Base-by-base conservation (phyloP, 495 filamentous ascomycete species). In the Neurospora sp. region DNA sequence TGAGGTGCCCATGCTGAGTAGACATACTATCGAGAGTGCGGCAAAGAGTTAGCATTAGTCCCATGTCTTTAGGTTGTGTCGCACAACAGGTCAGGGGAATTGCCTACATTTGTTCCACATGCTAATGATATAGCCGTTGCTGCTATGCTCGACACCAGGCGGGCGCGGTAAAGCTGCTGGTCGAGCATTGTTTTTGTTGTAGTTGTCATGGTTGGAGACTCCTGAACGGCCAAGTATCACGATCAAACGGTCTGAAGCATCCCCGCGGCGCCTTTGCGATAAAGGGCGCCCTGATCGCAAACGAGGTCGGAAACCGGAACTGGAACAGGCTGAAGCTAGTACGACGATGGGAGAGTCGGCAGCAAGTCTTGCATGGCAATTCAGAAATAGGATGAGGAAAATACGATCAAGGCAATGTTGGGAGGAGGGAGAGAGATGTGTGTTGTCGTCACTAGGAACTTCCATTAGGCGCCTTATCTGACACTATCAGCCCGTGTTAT, bases 1-100 rank as follows among this genome's bases (percentile, higher is more conserved):
- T 97, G 94, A 18, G 96, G 96, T 38, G 91, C 95, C 94, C 96
- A 99, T 83, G 96, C 96, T 72, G 94, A 97, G 79, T 98, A 99
- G 75, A 94, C 96, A 89, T 99, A 99, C 94, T 97, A 77, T 70
- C 18, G 41, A 35, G 35, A 23, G 70, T 79, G 39, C 78, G 73
- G 70, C 74, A 69, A 62, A 54, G 44, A 48, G 40, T 42, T n/a
- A 70, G 48, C 31, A 62, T 16, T 18, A 35, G 54, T 62, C 44
- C 73, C 62, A 70, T 48, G 23, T 5, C 46, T 62, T 35, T 70
- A 27, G n/a, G n/a, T n/a, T n/a, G 41, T 12, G 31, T n/a, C 10
- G 62, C 39, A 41, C 71, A 35, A 54, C 42, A 72, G 69, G 37
- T 72, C 11, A 23, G 23, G 31, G 42, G 54, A 10, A 54, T 31